These are phyloP conservation scores for Syzygium syzygioides DNA, from an alignment of 441 rosid species.

Conservation along the genomic window DNA sequence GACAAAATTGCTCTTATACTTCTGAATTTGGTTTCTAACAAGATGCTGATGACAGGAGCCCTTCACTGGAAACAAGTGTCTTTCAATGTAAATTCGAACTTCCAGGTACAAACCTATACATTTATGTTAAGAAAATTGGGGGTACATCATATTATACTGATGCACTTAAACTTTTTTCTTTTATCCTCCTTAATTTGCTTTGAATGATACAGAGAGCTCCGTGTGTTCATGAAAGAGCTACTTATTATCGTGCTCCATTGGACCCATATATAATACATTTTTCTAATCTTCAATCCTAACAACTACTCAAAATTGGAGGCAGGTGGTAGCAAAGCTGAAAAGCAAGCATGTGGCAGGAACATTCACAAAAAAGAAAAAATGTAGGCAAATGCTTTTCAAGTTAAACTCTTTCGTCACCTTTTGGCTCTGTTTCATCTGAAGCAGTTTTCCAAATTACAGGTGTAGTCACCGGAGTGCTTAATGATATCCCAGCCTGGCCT, in stretches of 20 bases:
- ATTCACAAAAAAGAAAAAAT: constrained; percentile 78
- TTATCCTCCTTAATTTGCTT: neutral
- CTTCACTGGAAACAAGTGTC: constrained; percentile 95
- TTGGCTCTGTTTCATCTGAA: neutral
- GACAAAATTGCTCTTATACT: neutral
- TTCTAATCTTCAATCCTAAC: neutral
- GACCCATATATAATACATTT: neutral
- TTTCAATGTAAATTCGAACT: constrained; percentile 62
- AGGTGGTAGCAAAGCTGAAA: constrained; percentile 89
- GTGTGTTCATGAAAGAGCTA: neutral
- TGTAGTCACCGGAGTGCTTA: constrained; percentile 53
- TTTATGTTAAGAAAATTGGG: neutral
- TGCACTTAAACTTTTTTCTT: neutral
- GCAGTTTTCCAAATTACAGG: constrained; percentile 26
- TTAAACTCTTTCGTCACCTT: neutral
- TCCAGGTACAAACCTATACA: constrained; percentile 49
- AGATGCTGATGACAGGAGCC: constrained; percentile 48
- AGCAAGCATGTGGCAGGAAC: constrained; percentile 94
- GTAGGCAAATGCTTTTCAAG: constrained; percentile 39
- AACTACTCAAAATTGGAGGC: neutral
- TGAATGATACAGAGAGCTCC: neutral
- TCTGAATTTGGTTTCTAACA: neutral
- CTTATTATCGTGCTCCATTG: neutral
- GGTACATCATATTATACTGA: neutral
- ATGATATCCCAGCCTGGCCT: constrained; percentile 57